Evolutionary conservation across 805 yeast genomes (phyloP).

Genomic region (Debaryomyces hansenii): DNA sequence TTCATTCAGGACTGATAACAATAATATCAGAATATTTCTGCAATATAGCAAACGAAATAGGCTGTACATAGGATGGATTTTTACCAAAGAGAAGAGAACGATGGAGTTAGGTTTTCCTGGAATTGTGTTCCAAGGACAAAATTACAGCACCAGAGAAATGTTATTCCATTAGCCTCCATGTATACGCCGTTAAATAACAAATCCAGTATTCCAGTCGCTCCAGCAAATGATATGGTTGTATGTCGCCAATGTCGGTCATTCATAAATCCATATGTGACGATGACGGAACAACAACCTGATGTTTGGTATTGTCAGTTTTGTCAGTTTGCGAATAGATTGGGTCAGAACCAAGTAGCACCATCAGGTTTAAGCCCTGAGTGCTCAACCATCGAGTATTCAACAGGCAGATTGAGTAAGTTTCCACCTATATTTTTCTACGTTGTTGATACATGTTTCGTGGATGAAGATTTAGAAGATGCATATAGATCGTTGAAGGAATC

Average conservation of each 20-base stretch:
- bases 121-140: conserved; percentile 58
- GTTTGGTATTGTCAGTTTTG: conserved; percentile 63
- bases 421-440: conserved; percentile 54
- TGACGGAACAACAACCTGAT: conserved; percentile 25
- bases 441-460: conserved; percentile 56
- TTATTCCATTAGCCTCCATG: conserved; percentile 56
- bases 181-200: conserved; percentile 60
- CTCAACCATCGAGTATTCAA: conserved; percentile 54
- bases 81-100: conserved; percentile 63
- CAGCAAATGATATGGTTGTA: conserved; percentile 38
- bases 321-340: conserved; percentile 42
- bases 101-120: conserved; percentile 79
- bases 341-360: conserved; percentile 21
- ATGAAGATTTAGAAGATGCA: conserved; percentile 47
- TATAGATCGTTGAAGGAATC: conserved; percentile 50
- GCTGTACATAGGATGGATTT: conserved; percentile 33
- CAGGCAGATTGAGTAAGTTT: conserved; percentile 36
- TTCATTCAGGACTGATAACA: too few relatives aligned
- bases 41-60: too few relatives aligned
- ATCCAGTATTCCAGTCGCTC: conserved; percentile 31
- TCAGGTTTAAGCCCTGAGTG: conserved; percentile 37
- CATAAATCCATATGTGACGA: conserved; percentile 50
- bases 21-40: too few relatives aligned
- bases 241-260: conserved; percentile 59
- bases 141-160: conserved; percentile 50